phyloP scores from a whole-genome alignment of 768 basidiomycete genomes.

The Serendipita vermifera region DNA sequence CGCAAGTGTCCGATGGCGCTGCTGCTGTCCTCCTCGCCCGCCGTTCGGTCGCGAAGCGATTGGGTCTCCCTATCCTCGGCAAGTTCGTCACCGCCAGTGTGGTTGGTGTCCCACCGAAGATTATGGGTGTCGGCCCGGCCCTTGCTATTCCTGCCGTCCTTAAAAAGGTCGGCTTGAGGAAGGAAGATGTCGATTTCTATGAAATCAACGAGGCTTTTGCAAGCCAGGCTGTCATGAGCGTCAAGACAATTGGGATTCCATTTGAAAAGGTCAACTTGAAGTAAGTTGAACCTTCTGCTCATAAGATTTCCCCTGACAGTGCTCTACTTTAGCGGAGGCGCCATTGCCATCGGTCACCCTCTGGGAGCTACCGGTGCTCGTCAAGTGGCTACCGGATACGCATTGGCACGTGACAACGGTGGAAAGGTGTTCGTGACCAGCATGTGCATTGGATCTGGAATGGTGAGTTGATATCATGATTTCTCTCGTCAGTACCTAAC shows the following conservation, averaged over 20 bases:
- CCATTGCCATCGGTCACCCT: conserved; percentile 82
- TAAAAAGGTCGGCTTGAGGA: conserved; percentile 47
- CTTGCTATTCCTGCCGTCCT: conserved; percentile 71
- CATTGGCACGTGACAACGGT: conserved; percentile 58
- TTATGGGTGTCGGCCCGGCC: conserved; percentile 89
- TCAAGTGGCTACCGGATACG: conserved; percentile 72
- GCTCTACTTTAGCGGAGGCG: conserved; percentile 42
- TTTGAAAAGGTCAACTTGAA: conserved; percentile 72
- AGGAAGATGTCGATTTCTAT: conserved; percentile 73
- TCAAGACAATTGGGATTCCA: conserved; percentile 56
- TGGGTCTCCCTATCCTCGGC: conserved; percentile 76
- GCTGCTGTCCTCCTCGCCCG: conserved; percentile 78
- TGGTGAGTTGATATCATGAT: conserved; percentile 26
- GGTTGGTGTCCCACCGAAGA: conserved; percentile 71
- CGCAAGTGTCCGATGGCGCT: conserved; percentile 85
- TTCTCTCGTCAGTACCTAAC: background rate
- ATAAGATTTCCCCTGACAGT: background rate
- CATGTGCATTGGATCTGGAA: conserved; percentile 85
- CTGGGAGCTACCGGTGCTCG: conserved; percentile 73
- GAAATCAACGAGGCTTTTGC: conserved; percentile 93
- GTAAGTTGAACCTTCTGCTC: conserved; percentile 2
- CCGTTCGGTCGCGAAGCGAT: conserved; percentile 64
- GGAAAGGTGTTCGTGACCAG: conserved; percentile 72
- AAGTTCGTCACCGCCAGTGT: conserved; percentile 62
- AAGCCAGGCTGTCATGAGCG: conserved; percentile 60